These are phyloP conservation scores for Usnea hakonensis DNA, from an alignment of 495 filamentous ascomycete species.

Conservation along the genomic window DNA sequence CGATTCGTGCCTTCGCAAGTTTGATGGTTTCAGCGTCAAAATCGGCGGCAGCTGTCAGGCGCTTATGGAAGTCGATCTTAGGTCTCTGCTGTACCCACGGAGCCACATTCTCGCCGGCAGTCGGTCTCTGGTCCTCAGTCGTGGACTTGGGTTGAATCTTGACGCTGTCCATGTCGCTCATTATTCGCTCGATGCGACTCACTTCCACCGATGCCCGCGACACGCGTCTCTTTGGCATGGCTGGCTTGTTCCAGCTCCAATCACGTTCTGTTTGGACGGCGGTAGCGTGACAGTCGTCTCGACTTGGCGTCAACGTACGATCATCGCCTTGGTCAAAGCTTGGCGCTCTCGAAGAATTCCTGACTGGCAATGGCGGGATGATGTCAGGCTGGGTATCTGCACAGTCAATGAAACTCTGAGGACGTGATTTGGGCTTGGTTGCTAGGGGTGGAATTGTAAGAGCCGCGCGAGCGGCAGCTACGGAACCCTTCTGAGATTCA, in stretches of 20 bases:
- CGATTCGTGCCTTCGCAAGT: conserved; percentile 13
- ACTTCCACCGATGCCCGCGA: conserved; percentile 14
- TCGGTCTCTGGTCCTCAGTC: neutral
- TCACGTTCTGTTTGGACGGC: conserved; percentile 1
- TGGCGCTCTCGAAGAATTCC: neutral
- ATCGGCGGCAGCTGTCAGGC: neutral
- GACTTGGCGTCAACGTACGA: conserved; percentile 8
- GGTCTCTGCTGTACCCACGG: neutral
- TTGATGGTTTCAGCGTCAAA: conserved; percentile 16
- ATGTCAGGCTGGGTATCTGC: neutral
- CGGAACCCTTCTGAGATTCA: conserved; percentile 11
- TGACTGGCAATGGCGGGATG: neutral
- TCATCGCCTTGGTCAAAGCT: neutral
- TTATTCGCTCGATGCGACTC: conserved; percentile 19
- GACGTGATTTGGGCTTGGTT: conserved; percentile 9
- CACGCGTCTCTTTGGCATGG: neutral
- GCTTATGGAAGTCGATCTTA: conserved; percentile 7
- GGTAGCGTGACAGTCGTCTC: neutral
- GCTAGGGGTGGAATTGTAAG: conserved; percentile 13
- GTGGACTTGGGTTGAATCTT: neutral
- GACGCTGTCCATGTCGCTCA: conserved; percentile 15
- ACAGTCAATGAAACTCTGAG: neutral
- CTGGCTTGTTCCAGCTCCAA: conserved; percentile 10
- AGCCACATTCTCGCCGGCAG: neutral
- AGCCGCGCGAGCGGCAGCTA: conserved; percentile 18